Evolutionary conservation across 805 yeast species (phyloP), one percentile per base, ranked within the genome.

Genomic region (Ogataea nakhonphanomensis): DNA sequence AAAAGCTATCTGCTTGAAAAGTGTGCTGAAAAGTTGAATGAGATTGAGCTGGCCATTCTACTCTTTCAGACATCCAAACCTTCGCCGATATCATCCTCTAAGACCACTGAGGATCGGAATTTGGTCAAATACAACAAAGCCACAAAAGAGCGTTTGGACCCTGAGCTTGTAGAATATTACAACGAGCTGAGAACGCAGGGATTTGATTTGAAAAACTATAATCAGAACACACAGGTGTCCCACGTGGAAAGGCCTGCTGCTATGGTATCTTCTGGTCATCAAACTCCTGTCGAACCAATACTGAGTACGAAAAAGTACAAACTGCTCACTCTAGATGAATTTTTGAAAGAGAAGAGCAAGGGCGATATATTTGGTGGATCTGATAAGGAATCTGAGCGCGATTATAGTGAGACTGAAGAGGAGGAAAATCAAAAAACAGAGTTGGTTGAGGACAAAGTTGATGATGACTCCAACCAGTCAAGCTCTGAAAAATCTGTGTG

Each of bases 251-350:
- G 8, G 7, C 25, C 22, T n/a, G 15, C 37, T 4, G 22, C 8
- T 30, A 35, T 30, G 21, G 12, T 23, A 4, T 17, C 3, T 8
- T 21, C 43, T 6, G 22, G 14, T n/a, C 7, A 31, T 7, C 21
- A 38, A 8, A n/a, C 27, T 10, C 25, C 13, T 9, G 17, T 29
- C 4, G 33, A 6, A 1, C 17, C 45, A 6, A 15, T 20, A 8
- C 34, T 44, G 5, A 47, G 53, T 13, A 50, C 52, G 23, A 66
- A 61, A 47, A 70, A 67, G 39, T 81, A 78, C 53, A 74, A 76
- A 44, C 61, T 84, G 27, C 95, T 87, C 58, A 84, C 90, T 42
- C 64, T 90, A 42, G 97, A 90, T 55, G 98, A 90, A 46, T 90
- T 90, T 58, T 80, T 90, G 30, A 51, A 30, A 14, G 46, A 40